Conservation (phyloP, 495 filamentous ascomycete species). For the Antarctomyces pellizariae region DNA sequence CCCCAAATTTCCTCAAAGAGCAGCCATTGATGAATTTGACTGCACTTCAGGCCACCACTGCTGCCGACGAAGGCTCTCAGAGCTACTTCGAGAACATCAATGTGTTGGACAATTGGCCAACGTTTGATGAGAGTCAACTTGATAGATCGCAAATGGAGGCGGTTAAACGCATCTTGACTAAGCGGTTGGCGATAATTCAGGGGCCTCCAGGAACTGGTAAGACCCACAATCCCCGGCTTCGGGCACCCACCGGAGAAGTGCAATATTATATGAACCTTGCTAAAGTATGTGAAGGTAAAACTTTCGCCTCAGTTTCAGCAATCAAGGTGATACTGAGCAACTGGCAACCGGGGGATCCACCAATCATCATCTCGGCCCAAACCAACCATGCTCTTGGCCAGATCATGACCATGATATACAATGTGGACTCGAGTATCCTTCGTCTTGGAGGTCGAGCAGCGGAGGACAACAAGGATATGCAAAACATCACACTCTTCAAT, state of each 20-base stretch:
- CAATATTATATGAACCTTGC: conserved; percentile 1
- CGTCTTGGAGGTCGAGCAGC: conserved; percentile 61
- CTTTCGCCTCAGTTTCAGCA: conserved; percentile 48
- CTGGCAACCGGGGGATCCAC: conserved; percentile 32
- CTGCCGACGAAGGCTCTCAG: conserved; percentile 5
- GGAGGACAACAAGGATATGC: conserved; percentile 35
- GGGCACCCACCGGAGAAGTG: too few species aligned
- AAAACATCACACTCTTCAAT: conserved; percentile 38
- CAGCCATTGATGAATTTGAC: conserved; percentile 23
- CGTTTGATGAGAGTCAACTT: conserved; percentile 18
- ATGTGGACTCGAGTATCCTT: conserved; percentile 40
- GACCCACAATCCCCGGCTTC: conserved; percentile 13
- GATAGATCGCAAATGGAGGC: conserved; percentile 35
- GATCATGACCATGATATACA: conserved; percentile 40
- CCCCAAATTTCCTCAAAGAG: conserved; percentile 24
- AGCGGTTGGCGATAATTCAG: conserved; percentile 56
- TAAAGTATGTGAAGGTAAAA: conserved; percentile 40
- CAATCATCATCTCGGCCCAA: conserved; percentile 21
- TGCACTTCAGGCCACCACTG: conserved; percentile 11
- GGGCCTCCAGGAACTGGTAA: conserved; percentile 82
- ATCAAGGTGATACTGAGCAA: conserved; percentile 44
- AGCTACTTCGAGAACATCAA: conserved; percentile 13
- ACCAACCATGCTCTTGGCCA: conserved; percentile 93
- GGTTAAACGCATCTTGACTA: conserved; percentile 36
- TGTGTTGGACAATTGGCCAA: conserved; percentile 27